These are phyloP conservation scores for Penicillium frequentans DNA, from an alignment of 2,329 filamentous ascomycete species.

Conservation along the genomic window DNA sequence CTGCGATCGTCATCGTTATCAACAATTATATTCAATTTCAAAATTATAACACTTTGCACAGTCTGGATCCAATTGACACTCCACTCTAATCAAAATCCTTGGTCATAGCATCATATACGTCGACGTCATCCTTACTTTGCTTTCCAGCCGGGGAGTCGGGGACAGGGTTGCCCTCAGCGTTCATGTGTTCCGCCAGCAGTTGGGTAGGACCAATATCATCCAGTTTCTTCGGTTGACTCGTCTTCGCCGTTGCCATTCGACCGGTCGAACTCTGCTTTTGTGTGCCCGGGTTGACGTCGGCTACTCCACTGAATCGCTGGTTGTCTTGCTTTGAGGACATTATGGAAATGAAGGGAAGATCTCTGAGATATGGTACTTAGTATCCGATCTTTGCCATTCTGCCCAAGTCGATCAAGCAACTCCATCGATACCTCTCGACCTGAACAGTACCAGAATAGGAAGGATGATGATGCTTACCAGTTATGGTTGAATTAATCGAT, in stretches of 20 bases:
- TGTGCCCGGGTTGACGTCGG: constrained; percentile 23
- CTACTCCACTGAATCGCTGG: constrained; percentile 20
- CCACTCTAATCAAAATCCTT: constrained; percentile 29
- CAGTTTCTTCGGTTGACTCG: constrained; percentile 2
- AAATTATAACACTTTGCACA: neutral
- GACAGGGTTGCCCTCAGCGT: constrained; percentile 32
- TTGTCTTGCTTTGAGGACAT: constrained; percentile 34
- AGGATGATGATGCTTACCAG: neutral
- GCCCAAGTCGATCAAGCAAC: neutral
- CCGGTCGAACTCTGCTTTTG: constrained; percentile 22
- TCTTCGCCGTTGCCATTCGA: neutral
- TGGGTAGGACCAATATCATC: constrained; percentile 23
- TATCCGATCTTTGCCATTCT: neutral
- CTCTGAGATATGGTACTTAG: neutral
- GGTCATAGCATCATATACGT: constrained; percentile 32
- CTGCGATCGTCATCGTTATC: neutral
- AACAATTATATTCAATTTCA: neutral
- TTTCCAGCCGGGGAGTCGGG: constrained; percentile 26
- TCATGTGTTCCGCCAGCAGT: constrained; percentile 30
- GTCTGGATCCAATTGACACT: neutral
- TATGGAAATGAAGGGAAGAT: constrained; percentile 1
- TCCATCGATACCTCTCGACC: neutral
- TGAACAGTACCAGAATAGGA: neutral
- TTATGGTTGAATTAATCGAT: neutral
- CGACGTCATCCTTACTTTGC: constrained; percentile 22